These are phyloP conservation scores for Trichosporon sp. DNA, from an alignment of 1,284 basidiomycete species.

Conservation along the genomic window DNA sequence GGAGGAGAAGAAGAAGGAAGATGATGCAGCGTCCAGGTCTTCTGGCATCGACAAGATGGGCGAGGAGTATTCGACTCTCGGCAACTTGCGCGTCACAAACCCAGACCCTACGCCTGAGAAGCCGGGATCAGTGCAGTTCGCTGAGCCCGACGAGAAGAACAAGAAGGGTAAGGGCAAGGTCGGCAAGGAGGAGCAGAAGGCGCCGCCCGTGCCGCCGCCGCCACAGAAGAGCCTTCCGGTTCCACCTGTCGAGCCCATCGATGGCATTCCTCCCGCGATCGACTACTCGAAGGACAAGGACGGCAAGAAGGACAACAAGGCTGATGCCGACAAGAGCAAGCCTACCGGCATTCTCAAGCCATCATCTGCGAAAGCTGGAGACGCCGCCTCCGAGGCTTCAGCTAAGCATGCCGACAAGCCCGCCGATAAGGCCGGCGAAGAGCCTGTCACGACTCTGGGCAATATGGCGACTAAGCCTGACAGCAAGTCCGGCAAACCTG, in stretches of 20 bases:
- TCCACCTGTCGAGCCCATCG: neutral
- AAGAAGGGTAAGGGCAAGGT: neutral
- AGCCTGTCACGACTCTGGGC: neutral
- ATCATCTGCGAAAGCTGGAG: neutral
- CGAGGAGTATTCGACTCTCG: neutral
- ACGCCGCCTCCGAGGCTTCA: neutral
- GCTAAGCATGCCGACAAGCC: neutral
- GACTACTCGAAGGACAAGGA: neutral
- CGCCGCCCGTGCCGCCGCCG: neutral
- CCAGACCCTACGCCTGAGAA: neutral
- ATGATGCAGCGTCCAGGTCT: neutral
- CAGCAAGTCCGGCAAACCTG: neutral
- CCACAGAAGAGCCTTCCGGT: neutral
- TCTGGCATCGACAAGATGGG: neutral
- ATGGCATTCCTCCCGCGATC: neutral
- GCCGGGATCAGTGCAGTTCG: neutral
- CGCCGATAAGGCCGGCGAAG: neutral
- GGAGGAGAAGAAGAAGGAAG: neutral
- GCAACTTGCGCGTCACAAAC: neutral
- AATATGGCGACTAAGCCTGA: neutral
- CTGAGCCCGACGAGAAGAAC: neutral
- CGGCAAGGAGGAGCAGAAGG: neutral
- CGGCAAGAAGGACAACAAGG: neutral
- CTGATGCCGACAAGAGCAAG: neutral
- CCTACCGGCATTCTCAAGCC: neutral